Evolutionary conservation across 2,329 filamentous ascomycete species (phyloP).

Genomic region (Trichophyton simii): DNA sequence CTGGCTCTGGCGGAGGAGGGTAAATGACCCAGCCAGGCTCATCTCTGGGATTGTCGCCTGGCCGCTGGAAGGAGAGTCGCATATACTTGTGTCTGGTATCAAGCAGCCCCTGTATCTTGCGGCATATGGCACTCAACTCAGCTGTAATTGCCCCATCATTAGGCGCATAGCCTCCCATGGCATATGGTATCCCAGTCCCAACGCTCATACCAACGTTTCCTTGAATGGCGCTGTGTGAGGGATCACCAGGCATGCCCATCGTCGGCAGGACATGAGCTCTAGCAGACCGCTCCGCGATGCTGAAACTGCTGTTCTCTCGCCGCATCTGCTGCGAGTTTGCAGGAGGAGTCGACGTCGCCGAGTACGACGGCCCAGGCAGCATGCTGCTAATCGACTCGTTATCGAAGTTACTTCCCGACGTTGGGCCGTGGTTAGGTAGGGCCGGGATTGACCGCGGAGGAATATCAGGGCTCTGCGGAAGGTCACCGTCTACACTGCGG

Average conservation of each 20-base stretch:
- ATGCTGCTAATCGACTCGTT: constrained; percentile 12
- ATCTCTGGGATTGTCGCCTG: constrained; percentile 79
- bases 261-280: constrained; percentile 37
- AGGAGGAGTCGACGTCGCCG: constrained; percentile 13
- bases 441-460: constrained; percentile 4
- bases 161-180: constrained; percentile 52
- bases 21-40: constrained; percentile 75
- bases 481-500: constrained; percentile 25
- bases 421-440: constrained; percentile 16
- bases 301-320: background rate
- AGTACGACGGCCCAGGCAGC: constrained; percentile 7
- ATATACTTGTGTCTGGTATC: constrained; percentile 85
- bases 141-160: constrained; percentile 68
- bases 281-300: background rate
- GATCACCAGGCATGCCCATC: constrained; percentile 42
- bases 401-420: constrained; percentile 9
- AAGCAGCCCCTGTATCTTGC: constrained; percentile 79
- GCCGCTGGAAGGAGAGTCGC: constrained; percentile 65
- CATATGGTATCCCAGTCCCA: constrained; percentile 49
- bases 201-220: constrained; percentile 44
- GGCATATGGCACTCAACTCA: constrained; percentile 76
- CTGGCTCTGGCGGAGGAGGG: constrained; percentile 78
- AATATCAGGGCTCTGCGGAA: constrained; percentile 25
- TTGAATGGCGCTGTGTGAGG: constrained; percentile 37
- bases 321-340: constrained; percentile 28